A percentile compares a stretch with the other conserved stretches of the same genome.
phyloP scores from a whole-genome alignment of 2,329 filamentous ascomycete species.

The Akanthomyces lecanii region DNA sequence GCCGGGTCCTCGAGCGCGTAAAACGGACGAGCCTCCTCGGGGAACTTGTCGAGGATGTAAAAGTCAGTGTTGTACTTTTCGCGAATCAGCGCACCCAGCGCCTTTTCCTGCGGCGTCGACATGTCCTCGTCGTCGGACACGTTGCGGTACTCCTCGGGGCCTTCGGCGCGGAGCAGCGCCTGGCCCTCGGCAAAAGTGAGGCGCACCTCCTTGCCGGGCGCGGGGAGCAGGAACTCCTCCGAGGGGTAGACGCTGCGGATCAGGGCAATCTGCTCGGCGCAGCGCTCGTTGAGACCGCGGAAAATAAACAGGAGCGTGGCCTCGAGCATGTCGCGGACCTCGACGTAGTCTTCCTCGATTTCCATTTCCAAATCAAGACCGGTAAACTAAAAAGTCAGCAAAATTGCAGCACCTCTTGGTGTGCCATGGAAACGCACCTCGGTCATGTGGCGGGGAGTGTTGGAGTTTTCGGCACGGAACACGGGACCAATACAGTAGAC shows the following conservation, averaged over 20 bases:
- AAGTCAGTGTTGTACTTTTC: conserved; percentile 93
- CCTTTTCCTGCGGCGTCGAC: conserved; percentile 77
- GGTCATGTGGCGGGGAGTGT: conserved; percentile 80
- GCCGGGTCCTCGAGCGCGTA: conserved; percentile 79
- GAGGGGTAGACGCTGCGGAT: conserved; percentile 72
- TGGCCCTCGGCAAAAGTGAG: conserved; percentile 76
- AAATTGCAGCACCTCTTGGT: neutral
- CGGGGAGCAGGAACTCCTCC: conserved; percentile 71
- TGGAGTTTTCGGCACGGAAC: conserved; percentile 81
- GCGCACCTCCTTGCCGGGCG: conserved; percentile 68
- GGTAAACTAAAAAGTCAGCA: conserved; percentile 54
- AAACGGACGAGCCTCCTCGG: conserved; percentile 80
- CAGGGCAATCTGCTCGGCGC: conserved; percentile 66
- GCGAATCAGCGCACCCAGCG: conserved; percentile 80
- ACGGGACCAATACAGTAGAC: conserved; percentile 78
- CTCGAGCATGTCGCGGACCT: conserved; percentile 69
- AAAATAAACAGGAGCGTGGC: conserved; percentile 75
- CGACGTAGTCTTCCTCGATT: conserved; percentile 72
- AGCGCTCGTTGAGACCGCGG: conserved; percentile 61
- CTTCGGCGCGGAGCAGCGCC: conserved; percentile 70
- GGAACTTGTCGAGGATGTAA: conserved; percentile 96
- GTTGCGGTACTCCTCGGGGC: conserved; percentile 61
- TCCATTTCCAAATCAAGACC: conserved; percentile 90
- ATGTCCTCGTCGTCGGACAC: conserved; percentile 76
- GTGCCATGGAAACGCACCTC: conserved; percentile 43